Conservation (phyloP, 257 asterid species). For the Nicotiana obtusifolia region DNA sequence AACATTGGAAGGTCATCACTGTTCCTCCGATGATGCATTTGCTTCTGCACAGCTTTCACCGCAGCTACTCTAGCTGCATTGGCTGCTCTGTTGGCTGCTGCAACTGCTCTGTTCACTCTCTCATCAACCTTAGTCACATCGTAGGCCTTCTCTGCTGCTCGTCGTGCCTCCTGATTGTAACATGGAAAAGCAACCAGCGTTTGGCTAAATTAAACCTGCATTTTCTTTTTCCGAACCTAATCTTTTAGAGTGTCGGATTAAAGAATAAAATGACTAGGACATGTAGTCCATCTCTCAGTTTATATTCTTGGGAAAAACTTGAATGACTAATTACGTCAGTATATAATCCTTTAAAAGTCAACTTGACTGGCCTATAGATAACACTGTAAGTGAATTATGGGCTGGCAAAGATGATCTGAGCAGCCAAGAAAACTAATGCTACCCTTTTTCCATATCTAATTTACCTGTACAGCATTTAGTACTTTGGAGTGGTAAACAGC, state of each 20-base stretch:
- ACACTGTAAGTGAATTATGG: background rate
- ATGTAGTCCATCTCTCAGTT: background rate
- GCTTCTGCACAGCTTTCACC: conserved; percentile 37
- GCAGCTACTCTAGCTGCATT: conserved; percentile 46
- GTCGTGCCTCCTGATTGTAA: conserved; percentile 35
- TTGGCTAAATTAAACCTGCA: conserved; percentile 1
- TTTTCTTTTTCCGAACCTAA: background rate
- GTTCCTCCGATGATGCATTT: conserved; percentile 30
- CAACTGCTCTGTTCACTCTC: conserved; percentile 37
- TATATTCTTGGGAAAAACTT: background rate
- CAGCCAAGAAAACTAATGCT: background rate
- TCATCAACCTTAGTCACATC: conserved; percentile 36
- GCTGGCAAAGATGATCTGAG: background rate
- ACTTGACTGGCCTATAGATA: background rate
- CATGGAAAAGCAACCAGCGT: background rate
- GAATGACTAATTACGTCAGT: background rate
- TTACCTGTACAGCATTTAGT: conserved; percentile 43
- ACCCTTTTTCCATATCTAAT: background rate
- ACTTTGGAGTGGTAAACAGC: conserved; percentile 39
- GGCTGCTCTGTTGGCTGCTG: conserved; percentile 36
- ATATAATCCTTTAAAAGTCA: background rate
- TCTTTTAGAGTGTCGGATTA: background rate
- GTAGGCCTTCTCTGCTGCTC: conserved; percentile 36
- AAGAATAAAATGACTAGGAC: background rate
- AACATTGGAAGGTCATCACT: conserved; percentile 24